Evolutionary conservation across 805 yeast genomes (phyloP), one percentile per base, ranked within the genome.

Genomic region (Spathaspora sp.): DNA sequence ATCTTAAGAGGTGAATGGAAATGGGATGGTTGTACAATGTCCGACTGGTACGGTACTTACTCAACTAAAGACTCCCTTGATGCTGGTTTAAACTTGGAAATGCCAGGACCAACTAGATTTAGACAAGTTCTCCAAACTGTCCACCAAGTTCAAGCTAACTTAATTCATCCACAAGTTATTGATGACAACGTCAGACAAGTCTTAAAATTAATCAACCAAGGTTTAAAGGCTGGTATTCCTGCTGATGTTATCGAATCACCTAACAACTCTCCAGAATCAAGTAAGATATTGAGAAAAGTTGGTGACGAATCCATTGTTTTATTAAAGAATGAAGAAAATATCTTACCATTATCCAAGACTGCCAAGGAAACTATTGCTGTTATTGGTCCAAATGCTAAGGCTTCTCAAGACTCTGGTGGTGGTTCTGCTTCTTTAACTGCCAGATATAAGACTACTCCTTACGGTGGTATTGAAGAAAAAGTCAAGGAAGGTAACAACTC

Each of bases 11-110:
- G 70, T 2, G 87, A 83, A 61, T 83, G 86, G 86, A 68, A 70
- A 5, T 83, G 73, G 67, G 68, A 77, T 7, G 88, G 88, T 44
- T 62, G 77, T 39, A 62, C 76, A 35, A 81, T 84, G 82, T 78
- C 84, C 28, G 89, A 83, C 65, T 83, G 88, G 88, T 78, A 60
- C 60, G 89, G 88, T 23, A 72, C 76, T 9, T 82, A 78, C 62
- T 72, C 83, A 14, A 66, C 68, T 38, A 70, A 68, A 43, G 76
- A 72, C 43, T 58, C 84, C 12, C 61, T 83, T 46, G 72, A 75
- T 42, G 80, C 80, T 35, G 87, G 88, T 7, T 67, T 84, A 50
- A 85, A 82, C 60, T 67, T 84, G 57, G 89, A 84, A 63, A 81
- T 82, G 86, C 89, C 89, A 1, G 89, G 88, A 38, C 80, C 82